These are phyloP conservation scores for Lentinula raphanica DNA, from an alignment of 768 basidiomycete species.

Conservation along the genomic window DNA sequence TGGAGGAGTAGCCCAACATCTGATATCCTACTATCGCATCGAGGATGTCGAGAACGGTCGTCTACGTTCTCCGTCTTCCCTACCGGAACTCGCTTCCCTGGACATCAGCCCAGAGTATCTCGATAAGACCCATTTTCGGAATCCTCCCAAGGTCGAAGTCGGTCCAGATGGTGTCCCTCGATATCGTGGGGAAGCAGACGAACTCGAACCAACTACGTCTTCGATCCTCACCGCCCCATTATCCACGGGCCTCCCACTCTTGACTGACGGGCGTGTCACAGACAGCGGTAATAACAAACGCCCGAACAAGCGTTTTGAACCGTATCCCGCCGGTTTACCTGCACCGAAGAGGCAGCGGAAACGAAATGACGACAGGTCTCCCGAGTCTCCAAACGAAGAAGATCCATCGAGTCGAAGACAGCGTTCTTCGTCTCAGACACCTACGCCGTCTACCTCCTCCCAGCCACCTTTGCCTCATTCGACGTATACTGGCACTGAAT, in stretches of 20 bases:
- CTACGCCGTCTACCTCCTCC: not conserved
- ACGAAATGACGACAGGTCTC: not conserved
- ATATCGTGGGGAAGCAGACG: conserved; percentile 82
- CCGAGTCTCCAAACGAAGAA: not conserved
- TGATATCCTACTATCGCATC: conserved; percentile 92
- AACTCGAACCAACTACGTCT: conserved; percentile 41
- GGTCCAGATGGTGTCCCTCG: conserved; percentile 77
- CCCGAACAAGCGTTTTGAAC: conserved; percentile 33
- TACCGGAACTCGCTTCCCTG: conserved; percentile 81
- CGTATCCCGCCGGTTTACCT: conserved; percentile 23
- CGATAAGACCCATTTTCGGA: conserved; percentile 86
- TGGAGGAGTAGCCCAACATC: conserved; percentile 79
- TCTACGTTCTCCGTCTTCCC: conserved; percentile 79
- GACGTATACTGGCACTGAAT: not conserved
- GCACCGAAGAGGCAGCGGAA: not conserved
- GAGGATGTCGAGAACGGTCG: conserved; percentile 88
- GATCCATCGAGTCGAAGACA: not conserved
- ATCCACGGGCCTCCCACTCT: conserved; percentile 43
- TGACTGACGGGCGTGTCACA: conserved; percentile 39
- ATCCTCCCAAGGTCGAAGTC: conserved; percentile 76
- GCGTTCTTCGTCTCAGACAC: not conserved
- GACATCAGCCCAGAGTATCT: conserved; percentile 87
- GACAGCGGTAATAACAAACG: conserved; percentile 35
- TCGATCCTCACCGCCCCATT: conserved; percentile 34
- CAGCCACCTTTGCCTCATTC: not conserved